These are phyloP conservation scores for Microsporum canis DNA, from an alignment of 2,329 filamentous ascomycete genomes.

Conservation along the genomic window DNA sequence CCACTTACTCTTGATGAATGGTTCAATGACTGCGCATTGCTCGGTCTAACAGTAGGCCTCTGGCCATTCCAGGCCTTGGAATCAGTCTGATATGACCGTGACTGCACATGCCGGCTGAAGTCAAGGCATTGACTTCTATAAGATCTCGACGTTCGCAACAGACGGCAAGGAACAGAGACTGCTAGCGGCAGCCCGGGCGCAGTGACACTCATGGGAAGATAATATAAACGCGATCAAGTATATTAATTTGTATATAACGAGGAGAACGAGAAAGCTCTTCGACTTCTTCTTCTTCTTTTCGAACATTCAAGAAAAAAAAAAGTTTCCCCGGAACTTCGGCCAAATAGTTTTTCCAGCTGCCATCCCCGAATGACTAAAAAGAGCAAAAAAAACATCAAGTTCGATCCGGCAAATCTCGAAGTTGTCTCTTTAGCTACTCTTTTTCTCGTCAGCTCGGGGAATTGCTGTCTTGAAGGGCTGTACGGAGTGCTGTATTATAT, in stretches of 20 bases:
- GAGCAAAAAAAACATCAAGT: neutral
- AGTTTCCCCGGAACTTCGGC: neutral
- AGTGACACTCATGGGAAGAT: neutral
- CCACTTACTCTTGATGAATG: constrained; percentile 24
- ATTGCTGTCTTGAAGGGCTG: neutral
- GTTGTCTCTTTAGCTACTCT: neutral
- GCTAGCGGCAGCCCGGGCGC: constrained; percentile 31
- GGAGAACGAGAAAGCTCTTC: neutral
- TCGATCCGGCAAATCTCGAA: neutral
- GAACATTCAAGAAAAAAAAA: constrained; percentile 4
- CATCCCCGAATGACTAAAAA: neutral
- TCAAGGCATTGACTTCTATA: constrained; percentile 27
- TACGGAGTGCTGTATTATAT: constrained; percentile 1
- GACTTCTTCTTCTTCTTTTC: neutral
- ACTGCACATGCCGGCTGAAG: constrained; percentile 25
- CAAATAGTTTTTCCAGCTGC: neutral
- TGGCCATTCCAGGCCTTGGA: constrained; percentile 19
- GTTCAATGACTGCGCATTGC: constrained; percentile 17
- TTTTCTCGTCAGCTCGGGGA: neutral
- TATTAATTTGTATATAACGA: neutral
- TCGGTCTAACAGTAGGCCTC: constrained; percentile 20
- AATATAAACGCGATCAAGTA: neutral
- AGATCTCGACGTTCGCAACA: constrained; percentile 32
- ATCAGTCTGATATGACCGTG: constrained; percentile 26
- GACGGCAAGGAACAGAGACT: constrained; percentile 32